These are phyloP conservation scores for Narthecium ossifragum DNA, from an alignment of 106 monocot species.

Conservation along the genomic window DNA sequence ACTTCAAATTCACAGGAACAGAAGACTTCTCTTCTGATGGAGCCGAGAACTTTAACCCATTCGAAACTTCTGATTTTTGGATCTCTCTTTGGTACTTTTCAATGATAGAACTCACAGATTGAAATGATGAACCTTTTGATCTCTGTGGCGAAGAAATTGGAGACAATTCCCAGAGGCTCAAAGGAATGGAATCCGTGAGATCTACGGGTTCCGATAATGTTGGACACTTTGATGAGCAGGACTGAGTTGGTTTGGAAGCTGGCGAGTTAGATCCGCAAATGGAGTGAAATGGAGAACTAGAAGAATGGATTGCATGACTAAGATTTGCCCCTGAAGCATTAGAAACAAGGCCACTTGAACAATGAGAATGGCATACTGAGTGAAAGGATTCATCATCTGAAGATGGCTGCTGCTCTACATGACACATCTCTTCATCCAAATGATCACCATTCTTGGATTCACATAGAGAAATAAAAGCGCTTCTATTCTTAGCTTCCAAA, in stretches of 20 bases:
- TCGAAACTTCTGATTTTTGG: too few species aligned
- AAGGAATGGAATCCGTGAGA: background rate
- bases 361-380: slow-evolving; percentile 3
- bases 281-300: background rate
- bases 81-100: too few species aligned
- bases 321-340: background rate
- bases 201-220: background rate
- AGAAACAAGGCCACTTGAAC: background rate
- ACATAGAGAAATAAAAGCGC: too few species aligned
- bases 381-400: slow-evolving; percentile 12
- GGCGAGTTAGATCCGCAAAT: background rate
- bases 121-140: background rate
- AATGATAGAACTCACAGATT: background rate
- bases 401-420: background rate
- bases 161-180: too few species aligned
- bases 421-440: slow-evolving; percentile 1
- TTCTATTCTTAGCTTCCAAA: background rate
- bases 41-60: too few species aligned
- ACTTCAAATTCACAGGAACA: too few species aligned
- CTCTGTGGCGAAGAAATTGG: background rate
- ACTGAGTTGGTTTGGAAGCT: background rate
- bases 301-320: background rate
- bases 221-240: background rate
- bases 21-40: too few species aligned
- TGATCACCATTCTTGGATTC: background rate